Evolutionary conservation across 768 basidiomycete genomes (phyloP), one percentile per base, ranked within the genome.

Genomic region (Tylopilus vinaceipallidus): DNA sequence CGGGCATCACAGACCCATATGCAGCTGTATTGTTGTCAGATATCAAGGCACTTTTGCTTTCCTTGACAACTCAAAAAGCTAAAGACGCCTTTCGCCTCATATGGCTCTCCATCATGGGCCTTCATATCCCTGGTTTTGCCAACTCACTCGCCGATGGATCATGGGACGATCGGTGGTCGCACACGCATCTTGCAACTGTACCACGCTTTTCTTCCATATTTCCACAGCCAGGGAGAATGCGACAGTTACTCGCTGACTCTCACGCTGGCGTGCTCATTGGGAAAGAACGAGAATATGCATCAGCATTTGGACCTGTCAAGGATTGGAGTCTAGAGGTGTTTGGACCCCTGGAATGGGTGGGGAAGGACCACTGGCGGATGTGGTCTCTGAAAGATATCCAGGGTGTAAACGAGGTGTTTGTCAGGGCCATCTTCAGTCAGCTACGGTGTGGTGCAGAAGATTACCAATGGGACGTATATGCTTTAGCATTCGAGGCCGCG

Each of bases 151-250:
- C 72, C 2, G 53, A 54, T 27, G 63, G 69, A 29, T 72, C 76
- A 46, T 77, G 77, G 74, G 86, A 90, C 65, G 88, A 90, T 60
- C 74, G 83, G 46, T 91, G 88, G 88, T 75, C 72, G 47, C 62
- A 69, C 56, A 71, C 69, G 14, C 71, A 79, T 55, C 65, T 89
- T 13, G 67, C 68, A 16, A 72, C 70, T n/a, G 62, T 67, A 16
- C 45, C 72, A 0, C 75, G 71, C 32, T 68, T 91, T 38, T 65
- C 75, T 26, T 61, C 71, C 1, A 68, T 89, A 24, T 84, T 88
- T 56, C 82, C 86, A 5, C 58, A 56, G 14, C 59, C 66, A 8
- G 66, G 60, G 7, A 62, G 61, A 22, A 55, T 55, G 24, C 59
- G 61, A 29, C 57, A 49, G 13, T 49, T 80, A n/a, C 69, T 73